phyloP scores from a whole-genome alignment of 2,329 filamentous ascomycete genomes.

The Colletotrichum chrysophilum region DNA sequence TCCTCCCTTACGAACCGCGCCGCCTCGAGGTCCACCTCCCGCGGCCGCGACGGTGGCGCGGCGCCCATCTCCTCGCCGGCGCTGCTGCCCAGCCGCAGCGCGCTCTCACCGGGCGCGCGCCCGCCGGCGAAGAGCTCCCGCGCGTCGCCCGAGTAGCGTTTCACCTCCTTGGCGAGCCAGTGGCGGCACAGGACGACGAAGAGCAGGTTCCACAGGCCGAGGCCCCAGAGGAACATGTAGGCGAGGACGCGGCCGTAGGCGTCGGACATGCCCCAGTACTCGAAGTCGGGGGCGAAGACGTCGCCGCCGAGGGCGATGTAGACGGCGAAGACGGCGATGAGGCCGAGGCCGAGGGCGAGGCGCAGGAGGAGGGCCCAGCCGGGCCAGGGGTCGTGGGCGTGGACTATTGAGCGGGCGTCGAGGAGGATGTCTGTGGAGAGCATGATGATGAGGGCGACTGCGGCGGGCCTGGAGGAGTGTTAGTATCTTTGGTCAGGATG shows the following conservation, averaged over 20 bases:
- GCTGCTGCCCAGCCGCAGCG: not conserved
- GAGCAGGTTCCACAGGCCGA: constrained; percentile 12
- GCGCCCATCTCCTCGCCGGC: not conserved
- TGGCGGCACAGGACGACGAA: constrained; percentile 6
- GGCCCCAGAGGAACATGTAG: constrained; percentile 39
- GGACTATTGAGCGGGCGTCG: constrained; percentile 37
- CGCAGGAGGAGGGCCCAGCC: constrained; percentile 36
- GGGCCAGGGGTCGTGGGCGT: constrained; percentile 33
- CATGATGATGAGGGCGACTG: constrained; percentile 34
- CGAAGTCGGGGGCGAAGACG: constrained; percentile 40
- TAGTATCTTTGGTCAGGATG: not conserved
- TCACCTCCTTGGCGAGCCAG: constrained; percentile 11
- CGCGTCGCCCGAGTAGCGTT: not conserved
- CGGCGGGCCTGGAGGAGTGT: constrained; percentile 27
- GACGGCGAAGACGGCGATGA: constrained; percentile 40
- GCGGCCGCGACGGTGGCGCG: no score
- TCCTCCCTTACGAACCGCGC: not conserved
- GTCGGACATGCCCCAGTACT: constrained; percentile 39
- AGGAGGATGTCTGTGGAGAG: constrained; percentile 38
- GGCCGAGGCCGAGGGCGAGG: constrained; percentile 33
- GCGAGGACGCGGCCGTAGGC: constrained; percentile 34
- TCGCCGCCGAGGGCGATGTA: constrained; percentile 36
- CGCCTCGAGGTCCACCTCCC: not conserved
- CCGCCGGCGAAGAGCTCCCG: not conserved
- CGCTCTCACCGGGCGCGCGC: not conserved